Evolutionary conservation across 2,329 filamentous ascomycete genomes (phyloP).

Genomic region (Chaetothyriales sp.): DNA sequence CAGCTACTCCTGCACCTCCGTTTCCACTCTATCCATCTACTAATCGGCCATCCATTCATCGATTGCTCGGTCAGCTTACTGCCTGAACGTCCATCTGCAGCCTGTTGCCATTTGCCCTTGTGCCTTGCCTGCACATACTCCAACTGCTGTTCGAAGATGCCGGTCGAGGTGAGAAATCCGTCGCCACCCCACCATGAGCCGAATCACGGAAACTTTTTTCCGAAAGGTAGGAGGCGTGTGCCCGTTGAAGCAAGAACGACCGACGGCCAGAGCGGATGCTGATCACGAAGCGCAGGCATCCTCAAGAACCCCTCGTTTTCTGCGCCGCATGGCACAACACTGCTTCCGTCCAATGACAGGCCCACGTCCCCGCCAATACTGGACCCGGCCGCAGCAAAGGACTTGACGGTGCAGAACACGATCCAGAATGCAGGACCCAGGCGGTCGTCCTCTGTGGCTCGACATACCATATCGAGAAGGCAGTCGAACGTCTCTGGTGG

Average conservation of each 20-base stretch:
- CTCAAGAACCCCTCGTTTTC: conserved; percentile 72
- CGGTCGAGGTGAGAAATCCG: conserved; percentile 13
- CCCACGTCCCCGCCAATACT: conserved; percentile 25
- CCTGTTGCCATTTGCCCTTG: not conserved
- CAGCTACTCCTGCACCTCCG: not conserved
- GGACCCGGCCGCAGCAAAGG: conserved; percentile 51
- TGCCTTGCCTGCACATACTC: not conserved
- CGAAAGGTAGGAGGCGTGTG: conserved; percentile 24
- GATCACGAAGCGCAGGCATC: conserved; percentile 53
- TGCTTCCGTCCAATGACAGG: conserved; percentile 19
- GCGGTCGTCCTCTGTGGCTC: conserved; percentile 61
- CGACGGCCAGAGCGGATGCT: no score
- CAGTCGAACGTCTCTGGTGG: conserved; percentile 42
- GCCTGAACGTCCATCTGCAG: not conserved
- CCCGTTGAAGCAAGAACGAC: not conserved
- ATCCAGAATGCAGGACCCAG: conserved; percentile 83
- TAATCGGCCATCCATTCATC: not conserved
- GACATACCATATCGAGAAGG: conserved; percentile 51
- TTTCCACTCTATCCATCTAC: not conserved
- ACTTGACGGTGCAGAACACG: conserved; percentile 86
- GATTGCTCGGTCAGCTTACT: not conserved
- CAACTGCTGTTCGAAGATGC: conserved; percentile 8
- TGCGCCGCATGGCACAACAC: conserved; percentile 18
- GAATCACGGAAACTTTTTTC: conserved; percentile 23
- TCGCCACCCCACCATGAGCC: conserved; percentile 18